Conservation (phyloP, 768 basidiomycete genomes). For the Roridomyces roridus region DNA sequence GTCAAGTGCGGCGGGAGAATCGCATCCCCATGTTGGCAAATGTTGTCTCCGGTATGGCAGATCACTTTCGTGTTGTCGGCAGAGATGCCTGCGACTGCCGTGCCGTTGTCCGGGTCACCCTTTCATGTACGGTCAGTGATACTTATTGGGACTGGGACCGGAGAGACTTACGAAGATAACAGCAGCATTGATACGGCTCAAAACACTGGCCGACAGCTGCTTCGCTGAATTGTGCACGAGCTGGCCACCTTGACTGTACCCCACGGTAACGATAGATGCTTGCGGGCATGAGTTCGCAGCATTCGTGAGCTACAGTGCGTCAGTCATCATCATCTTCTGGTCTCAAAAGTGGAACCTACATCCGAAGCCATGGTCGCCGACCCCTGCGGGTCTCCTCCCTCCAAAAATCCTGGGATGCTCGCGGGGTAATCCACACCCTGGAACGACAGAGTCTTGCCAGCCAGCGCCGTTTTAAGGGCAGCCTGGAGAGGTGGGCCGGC, state of each 20-base stretch:
- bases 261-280: conserved; percentile 22
- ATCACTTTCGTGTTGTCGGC: background rate
- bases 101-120: conserved; percentile 20
- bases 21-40: conserved; percentile 7
- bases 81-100: conserved; percentile 3
- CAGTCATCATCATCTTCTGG: too few relatives aligned
- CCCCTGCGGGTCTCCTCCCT: conserved; percentile 24
- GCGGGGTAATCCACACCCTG: conserved; percentile 28
- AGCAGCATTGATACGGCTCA: conserved; percentile 24
- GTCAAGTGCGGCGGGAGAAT: conserved; percentile 23
- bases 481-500: conserved; percentile 24
- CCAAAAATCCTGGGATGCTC: conserved; percentile 24
- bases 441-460: conserved; percentile 23
- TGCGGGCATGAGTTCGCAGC: conserved; percentile 23
- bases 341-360: background rate
- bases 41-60: conserved; percentile 20
- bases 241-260: conserved; percentile 28
- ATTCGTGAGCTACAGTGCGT: conserved; percentile 17
- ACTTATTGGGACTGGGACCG: background rate
- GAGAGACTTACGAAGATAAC: conserved; percentile 25
- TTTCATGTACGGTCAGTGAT: background rate
- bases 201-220: conserved; percentile 17
- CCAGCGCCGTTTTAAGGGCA: conserved; percentile 21
- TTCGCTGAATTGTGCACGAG: conserved; percentile 27
- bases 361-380: conserved; percentile 26